Evolutionary conservation across 2,329 filamentous ascomycete genomes (phyloP), one percentile per base, ranked within the genome.

Genomic region (Colletotrichum ledebouriae): DNA sequence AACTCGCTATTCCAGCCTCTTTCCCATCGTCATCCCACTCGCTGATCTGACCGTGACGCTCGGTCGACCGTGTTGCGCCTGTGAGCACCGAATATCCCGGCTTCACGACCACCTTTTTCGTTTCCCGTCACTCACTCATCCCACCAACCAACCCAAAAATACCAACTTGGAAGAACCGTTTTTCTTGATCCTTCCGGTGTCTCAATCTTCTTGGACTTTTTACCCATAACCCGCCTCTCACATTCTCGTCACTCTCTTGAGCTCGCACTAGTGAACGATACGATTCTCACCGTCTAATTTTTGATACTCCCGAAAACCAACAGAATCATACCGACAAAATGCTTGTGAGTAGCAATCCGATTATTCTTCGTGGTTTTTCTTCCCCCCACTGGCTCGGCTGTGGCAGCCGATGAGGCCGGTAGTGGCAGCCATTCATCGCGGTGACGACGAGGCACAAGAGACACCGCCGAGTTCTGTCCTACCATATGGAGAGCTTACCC

Each of bases 81-180:
- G 60, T 56, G 53, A 55, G 47, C 56, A 60, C 63, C 46, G 46
- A 47, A 57, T 25, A 63, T 63, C 52, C 59, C 64, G 53, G 59
- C 52, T 17, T 41, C 29, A 47, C 60, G 33, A n/a, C 25, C 47
- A 60, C 47, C 13, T 62, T 62, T 39, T 69, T 71, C 64, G 34
- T 49, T 71, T 72, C 67, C 69, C 22, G 66, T 70, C 71, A 59
- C 63, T 72, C 71, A 34, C 67, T 73, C 42, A 56, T 33, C 47
- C 50, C 59, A 33, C 46, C 53, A 29, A 29, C 60, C 41, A 64
- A 47, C n/a, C 15, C 12, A 33, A 17, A 29, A 29, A 1, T 29
- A 29, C 29, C 53, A 25, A 42, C 62, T 39, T n/a, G 41, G 29
- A 53, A 66, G 49, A 56, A n/a, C 13, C 37, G 34, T 44, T 67